A percentile compares a stretch with the other conserved stretches of the same genome.
phyloP scores from a whole-genome alignment of 2,329 filamentous ascomycete genomes.

The Alternaria triticina region DNA sequence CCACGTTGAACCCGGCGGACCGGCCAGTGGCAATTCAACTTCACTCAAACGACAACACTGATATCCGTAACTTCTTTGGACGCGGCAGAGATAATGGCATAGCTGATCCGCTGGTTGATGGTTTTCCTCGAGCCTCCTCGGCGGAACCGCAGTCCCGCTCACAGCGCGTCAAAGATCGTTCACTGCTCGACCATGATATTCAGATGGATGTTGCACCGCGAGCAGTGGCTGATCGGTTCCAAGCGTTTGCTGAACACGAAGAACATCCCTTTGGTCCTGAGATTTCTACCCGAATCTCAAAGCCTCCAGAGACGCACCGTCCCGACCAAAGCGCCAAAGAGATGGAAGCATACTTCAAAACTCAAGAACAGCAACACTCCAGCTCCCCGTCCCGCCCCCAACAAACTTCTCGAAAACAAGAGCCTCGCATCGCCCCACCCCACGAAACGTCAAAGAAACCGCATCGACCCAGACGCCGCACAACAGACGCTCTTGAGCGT shows the following conservation, averaged over 20 bases:
- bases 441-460: background rate
- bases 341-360: conserved; percentile 6
- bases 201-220: background rate
- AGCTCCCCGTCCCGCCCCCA: background rate
- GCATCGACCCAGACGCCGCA: conserved; percentile 7
- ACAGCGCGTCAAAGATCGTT: background rate
- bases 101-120: background rate
- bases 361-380: background rate
- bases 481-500: conserved; percentile 20
- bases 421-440: background rate
- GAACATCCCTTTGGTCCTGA: too few species aligned
- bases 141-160: background rate
- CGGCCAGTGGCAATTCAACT: background rate
- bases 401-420: background rate
- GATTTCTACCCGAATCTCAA: background rate
- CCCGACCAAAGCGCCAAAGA: background rate
- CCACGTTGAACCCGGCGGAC: background rate
- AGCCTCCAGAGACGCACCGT: background rate
- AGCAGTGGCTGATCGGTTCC: conserved; percentile 10
- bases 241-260: conserved; percentile 8
- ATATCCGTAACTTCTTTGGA: conserved; percentile 36
- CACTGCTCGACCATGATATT: background rate
- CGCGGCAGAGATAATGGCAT: background rate
- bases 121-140: background rate
- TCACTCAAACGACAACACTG: conserved; percentile 21